phyloP scores from a whole-genome alignment of 768 basidiomycete species.

The Pulveroboletus sp. region DNA sequence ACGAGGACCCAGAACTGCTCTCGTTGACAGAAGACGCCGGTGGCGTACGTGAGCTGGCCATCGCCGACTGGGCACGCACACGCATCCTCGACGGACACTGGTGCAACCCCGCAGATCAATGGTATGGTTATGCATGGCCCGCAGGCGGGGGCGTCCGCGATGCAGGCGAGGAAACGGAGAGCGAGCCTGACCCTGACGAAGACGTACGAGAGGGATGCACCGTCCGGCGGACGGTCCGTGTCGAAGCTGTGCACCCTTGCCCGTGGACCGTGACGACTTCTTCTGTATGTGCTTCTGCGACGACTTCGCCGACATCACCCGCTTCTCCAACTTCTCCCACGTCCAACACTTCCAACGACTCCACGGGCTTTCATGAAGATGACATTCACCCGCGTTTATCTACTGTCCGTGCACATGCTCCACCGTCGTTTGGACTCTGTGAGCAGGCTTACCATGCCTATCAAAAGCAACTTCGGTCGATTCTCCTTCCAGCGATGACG shows the following conservation, averaged over 20 bases:
- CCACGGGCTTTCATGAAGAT: slow-evolving; percentile 7
- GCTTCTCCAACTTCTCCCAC: slow-evolving; percentile 25
- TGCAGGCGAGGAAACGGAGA: slow-evolving; percentile 26
- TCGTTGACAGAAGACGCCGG: slow-evolving; percentile 46
- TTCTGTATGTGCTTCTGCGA: slow-evolving; percentile 9
- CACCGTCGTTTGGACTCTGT: slow-evolving; percentile 62
- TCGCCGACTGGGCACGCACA: slow-evolving; percentile 69
- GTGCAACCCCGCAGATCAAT: slow-evolving; percentile 72
- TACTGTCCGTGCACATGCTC: slow-evolving; percentile 49
- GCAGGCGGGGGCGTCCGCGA: slow-evolving; percentile 32
- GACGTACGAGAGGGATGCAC: slow-evolving; percentile 14
- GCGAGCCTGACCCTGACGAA: slow-evolving; percentile 26
- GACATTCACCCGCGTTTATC: slow-evolving; percentile 47
- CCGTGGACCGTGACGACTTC: slow-evolving; percentile 48
- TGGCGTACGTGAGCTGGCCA: slow-evolving; percentile 51
- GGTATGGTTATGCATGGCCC: slow-evolving; percentile 48
- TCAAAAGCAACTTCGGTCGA: slow-evolving; percentile 54
- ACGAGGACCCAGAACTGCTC: slow-evolving; percentile 43
- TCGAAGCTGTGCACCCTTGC: slow-evolving; percentile 48
- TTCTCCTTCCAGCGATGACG: slow-evolving; percentile 63
- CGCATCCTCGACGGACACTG: slow-evolving; percentile 75
- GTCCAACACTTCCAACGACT: slow-evolving; percentile 10
- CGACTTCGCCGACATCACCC: slow-evolving; percentile 16
- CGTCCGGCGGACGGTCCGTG: slow-evolving; percentile 18
- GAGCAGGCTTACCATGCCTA: slow-evolving; percentile 61